Evolutionary conservation across 1,284 basidiomycete genomes (phyloP).

Genomic region (Meripilus lineatus): DNA sequence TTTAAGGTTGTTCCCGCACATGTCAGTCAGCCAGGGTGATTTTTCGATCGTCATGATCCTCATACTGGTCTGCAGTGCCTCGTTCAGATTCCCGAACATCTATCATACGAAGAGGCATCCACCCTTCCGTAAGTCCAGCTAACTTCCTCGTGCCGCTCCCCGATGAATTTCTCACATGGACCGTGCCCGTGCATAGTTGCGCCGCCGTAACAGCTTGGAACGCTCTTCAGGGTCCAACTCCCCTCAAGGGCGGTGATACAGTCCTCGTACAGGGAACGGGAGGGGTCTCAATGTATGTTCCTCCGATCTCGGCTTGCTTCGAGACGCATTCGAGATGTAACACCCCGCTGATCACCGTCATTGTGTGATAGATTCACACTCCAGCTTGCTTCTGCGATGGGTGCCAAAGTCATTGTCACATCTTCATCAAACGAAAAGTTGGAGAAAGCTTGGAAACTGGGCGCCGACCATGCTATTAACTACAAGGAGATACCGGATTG

Average conservation of each 20-base stretch:
- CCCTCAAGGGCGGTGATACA: conserved; percentile 23
- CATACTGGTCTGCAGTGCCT: conserved; percentile 24
- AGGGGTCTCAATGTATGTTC: conserved; percentile 28
- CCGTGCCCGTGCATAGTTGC: conserved; percentile 6
- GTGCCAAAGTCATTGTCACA: conserved; percentile 36
- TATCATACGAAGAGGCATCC: conserved; percentile 31
- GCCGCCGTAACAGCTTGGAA: conserved; percentile 38
- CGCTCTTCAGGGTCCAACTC: conserved; percentile 28
- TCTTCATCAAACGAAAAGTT: conserved; percentile 38
- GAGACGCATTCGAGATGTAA: neutral
- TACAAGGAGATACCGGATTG: conserved; percentile 34
- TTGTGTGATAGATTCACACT: conserved; percentile 18
- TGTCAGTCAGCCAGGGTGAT: conserved; percentile 9
- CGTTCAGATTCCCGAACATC: conserved; percentile 29
- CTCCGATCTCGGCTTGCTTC: neutral
- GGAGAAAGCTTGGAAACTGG: conserved; percentile 22
- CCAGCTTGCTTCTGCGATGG: conserved; percentile 34
- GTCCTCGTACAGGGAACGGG: conserved; percentile 35
- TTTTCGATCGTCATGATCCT: conserved; percentile 7
- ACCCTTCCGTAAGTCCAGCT: conserved; percentile 17
- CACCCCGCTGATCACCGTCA: neutral
- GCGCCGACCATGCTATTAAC: conserved; percentile 29
- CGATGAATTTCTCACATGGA: neutral
- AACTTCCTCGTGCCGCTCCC: too few species aligned
- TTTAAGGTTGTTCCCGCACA: conserved; percentile 31